Evolutionary conservation across 306 rosid species (phyloP), one percentile per base, ranked within the genome.

Genomic region (Dryas octopetala): DNA sequence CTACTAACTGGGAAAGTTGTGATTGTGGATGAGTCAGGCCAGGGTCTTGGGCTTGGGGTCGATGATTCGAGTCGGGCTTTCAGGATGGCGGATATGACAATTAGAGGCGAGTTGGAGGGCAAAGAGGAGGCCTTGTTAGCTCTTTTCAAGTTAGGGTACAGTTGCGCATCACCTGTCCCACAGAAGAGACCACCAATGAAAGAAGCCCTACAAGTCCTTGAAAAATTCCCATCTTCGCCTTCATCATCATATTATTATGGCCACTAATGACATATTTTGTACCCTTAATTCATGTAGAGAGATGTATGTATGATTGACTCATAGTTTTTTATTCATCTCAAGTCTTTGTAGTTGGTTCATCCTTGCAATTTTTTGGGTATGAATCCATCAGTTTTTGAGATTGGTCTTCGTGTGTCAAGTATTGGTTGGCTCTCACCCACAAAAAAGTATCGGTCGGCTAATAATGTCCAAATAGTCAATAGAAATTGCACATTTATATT

Each of bases 171-270:
- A 54, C 86, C 87, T 4, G 75, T 84, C 50, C 97, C 99, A 16
- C 92, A 86, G 58, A 95, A 89, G 81, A 95, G 99, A 82, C 99
- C 99, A 7, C 40, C 90, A 4, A 90, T 95, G 97, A 95, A 95
- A 81, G 99, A 95, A 67, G 93, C 81, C 45, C 23, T 87, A 61
- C 97, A 89, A 78, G 85, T 78, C 17, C 96, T 95, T 78, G 99
- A 92, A 62, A 95, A 89, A 80, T 78, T 90, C 23, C 88, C 99
- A 4, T 64, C 81, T 47, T 71, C 88, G 3, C 53, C 92, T 26
- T 78, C 85, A 0, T 83, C 89, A 8, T 82, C 89, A 4, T 83
- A 79, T 68, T 67, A 52, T 77, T 85, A 83, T 72, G 91, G 82
- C 68, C 84, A 73, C 58, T 89, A 64, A 62, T 73, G 65, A 84